Evolutionary conservation across 495 filamentous ascomycete species (phyloP).

Genomic region (Tuber melanosporum): DNA sequence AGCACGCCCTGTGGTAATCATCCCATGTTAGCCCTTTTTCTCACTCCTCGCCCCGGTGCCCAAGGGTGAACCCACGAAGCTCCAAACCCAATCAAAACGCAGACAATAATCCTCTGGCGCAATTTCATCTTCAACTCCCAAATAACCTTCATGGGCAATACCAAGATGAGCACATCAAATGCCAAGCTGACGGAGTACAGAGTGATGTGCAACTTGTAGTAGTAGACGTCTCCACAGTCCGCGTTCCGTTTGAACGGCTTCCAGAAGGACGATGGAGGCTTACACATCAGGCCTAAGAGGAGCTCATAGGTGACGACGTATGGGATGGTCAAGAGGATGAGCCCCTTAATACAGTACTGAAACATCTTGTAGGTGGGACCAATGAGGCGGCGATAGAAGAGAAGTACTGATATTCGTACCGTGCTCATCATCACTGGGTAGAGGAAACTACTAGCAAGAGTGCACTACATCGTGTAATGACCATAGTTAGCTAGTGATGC

Average conservation of each 20-base stretch:
- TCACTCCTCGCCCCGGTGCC: too few species aligned
- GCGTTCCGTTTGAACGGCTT: neutral
- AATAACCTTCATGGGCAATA: neutral
- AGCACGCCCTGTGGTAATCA: neutral
- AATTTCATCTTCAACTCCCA: neutral
- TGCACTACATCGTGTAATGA: neutral
- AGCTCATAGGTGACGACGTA: neutral
- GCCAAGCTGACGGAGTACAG: neutral
- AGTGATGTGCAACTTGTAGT: neutral
- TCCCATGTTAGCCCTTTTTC: neutral
- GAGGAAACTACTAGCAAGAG: neutral
- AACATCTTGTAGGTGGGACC: neutral
- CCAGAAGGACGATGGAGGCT: neutral
- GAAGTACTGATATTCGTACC: neutral
- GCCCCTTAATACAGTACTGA: neutral
- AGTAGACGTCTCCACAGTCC: slow-evolving; percentile 3
- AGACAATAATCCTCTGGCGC: neutral
- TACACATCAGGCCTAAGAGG: neutral
- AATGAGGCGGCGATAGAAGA: slow-evolving; percentile 7
- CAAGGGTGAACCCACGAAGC: neutral
- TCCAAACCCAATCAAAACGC: neutral
- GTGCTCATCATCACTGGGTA: neutral
- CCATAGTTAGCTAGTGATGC: neutral
- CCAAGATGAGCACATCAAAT: neutral
- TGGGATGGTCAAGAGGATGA: neutral